Conservation (phyloP, 2,329 filamentous ascomycete genomes). For the Lachnellula occidentalis region DNA sequence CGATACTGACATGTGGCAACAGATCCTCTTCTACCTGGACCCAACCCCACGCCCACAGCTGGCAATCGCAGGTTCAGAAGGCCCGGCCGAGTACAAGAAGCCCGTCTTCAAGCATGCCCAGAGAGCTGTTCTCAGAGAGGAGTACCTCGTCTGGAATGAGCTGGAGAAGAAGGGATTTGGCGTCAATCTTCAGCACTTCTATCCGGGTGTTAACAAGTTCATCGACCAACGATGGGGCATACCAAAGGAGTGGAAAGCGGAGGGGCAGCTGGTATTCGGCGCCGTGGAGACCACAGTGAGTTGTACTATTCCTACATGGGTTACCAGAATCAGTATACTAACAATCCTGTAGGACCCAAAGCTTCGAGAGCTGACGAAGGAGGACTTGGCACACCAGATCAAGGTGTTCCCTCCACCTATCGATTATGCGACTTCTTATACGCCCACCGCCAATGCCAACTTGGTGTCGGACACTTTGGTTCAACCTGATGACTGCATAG, state of each 20-base stretch:
- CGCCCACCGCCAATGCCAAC: background rate
- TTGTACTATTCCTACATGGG: too few species aligned
- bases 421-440: background rate
- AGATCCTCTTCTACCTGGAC: slow-evolving; percentile 82
- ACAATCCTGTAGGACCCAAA: background rate
- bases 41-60: slow-evolving; percentile 18
- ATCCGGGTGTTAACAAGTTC: slow-evolving; percentile 71
- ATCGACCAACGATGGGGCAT: slow-evolving; percentile 63
- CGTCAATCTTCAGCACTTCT: slow-evolving; percentile 89
- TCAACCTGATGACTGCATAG: background rate
- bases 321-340: background rate
- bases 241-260: slow-evolving; percentile 66
- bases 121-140: slow-evolving; percentile 56
- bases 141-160: slow-evolving; percentile 58
- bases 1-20: background rate
- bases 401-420: background rate
- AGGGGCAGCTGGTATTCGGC: slow-evolving; percentile 79
- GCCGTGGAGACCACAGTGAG: background rate
- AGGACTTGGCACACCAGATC: background rate
- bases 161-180: slow-evolving; percentile 78
- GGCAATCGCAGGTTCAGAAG: background rate
- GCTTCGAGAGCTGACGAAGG: background rate
- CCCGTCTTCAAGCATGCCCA: slow-evolving; percentile 71
- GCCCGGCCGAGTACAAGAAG: background rate
- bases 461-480: too few species aligned